Evolutionary conservation across 495 filamentous ascomycete species (phyloP).

Genomic region (Cercophora sp.): DNA sequence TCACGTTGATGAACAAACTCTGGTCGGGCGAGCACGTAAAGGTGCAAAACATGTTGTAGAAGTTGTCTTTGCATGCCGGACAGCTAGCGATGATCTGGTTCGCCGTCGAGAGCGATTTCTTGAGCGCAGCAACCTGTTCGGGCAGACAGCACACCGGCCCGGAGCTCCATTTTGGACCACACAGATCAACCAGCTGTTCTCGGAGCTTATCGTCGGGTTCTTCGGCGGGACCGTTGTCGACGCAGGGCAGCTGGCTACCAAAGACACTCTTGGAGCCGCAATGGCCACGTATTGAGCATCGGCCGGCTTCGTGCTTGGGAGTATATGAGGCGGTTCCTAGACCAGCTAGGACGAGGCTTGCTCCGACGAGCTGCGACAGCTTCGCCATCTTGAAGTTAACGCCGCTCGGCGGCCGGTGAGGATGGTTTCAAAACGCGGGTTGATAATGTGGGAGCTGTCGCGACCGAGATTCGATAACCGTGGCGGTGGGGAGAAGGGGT

Average conservation of each 20-base stretch:
- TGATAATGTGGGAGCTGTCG: background rate
- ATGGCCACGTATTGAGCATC: constrained; percentile 86
- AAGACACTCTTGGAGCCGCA: constrained; percentile 89
- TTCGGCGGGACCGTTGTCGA: constrained; percentile 83
- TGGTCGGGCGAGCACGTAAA: constrained; percentile 98
- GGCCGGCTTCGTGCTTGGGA: constrained; percentile 75
- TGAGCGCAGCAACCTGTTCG: constrained; percentile 78
- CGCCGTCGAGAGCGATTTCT: constrained; percentile 78
- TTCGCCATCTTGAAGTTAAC: constrained; percentile 24
- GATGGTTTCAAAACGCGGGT: background rate
- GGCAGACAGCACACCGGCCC: constrained; percentile 78
- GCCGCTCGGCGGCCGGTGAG: constrained; percentile 32
- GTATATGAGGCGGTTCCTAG: constrained; percentile 37
- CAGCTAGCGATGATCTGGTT: constrained; percentile 85
- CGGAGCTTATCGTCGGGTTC: constrained; percentile 65
- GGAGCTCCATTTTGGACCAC: constrained; percentile 78
- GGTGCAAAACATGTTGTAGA: constrained; percentile 95
- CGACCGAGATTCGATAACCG: too few species aligned
- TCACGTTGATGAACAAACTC: constrained; percentile 92
- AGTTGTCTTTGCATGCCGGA: constrained; percentile 94
- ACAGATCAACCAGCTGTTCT: constrained; percentile 75
- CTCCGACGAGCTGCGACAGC: constrained; percentile 30
- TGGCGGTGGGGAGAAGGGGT: background rate
- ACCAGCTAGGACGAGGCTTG: constrained; percentile 34
- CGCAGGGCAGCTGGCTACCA: constrained; percentile 80